phyloP scores from a whole-genome alignment of 208 protist species.

The Acanthamoeba royreba region DNA sequence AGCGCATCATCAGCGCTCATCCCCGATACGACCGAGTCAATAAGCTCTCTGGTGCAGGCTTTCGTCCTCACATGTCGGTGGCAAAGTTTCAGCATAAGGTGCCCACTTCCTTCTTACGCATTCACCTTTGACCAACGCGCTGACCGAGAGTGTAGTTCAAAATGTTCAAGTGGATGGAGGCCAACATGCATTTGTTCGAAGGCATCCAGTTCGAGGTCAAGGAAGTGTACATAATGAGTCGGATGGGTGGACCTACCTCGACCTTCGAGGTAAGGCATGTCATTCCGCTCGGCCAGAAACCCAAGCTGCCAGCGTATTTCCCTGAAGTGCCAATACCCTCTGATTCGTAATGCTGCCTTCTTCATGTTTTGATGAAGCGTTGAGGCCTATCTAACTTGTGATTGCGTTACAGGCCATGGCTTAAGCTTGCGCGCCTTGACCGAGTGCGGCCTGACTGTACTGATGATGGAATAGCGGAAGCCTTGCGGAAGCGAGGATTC shows the following conservation, averaged over 20 bases:
- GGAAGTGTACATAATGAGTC: not conserved
- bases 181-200: not conserved
- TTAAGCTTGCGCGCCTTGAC: not conserved
- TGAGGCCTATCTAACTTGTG: not conserved
- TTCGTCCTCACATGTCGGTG: not conserved
- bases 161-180: not conserved
- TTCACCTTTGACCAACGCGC: not conserved
- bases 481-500: not conserved
- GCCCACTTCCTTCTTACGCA: not conserved
- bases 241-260: not conserved
- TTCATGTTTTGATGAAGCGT: not conserved
- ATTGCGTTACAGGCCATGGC: not conserved
- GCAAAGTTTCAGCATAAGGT: not conserved
- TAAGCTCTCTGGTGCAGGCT: not conserved
- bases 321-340: not conserved
- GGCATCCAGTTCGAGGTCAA: not conserved
- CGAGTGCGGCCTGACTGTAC: not conserved
- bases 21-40: not conserved
- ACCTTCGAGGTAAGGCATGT: not conserved
- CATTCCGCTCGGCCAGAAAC: not conserved
- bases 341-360: not conserved
- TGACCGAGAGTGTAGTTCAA: not conserved
- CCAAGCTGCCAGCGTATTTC: not conserved
- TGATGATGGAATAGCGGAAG: not conserved
- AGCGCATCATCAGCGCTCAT: not conserved